Evolutionary conservation across 805 yeast genomes (phyloP).

Genomic region (Saccharomyces mikatae): DNA sequence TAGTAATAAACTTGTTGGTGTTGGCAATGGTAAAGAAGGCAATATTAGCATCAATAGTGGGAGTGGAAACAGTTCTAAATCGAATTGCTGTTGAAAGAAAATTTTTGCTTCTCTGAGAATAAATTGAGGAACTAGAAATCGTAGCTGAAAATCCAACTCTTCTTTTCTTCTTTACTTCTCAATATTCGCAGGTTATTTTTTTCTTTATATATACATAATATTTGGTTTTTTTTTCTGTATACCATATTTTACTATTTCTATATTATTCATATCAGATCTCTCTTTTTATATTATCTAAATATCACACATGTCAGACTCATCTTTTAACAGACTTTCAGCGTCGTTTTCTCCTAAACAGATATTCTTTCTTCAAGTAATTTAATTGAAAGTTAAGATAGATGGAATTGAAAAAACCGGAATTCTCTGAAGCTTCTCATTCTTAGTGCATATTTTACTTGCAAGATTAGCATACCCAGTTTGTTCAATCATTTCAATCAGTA

Average conservation of each 20-base stretch:
- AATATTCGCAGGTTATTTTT: not conserved
- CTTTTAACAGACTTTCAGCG: not conserved
- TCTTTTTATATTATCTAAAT: not conserved
- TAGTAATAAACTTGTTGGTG: conserved; percentile 39
- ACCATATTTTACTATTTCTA: not conserved
- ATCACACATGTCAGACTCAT: not conserved
- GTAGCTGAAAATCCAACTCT: not conserved
- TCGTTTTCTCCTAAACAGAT: not conserved
- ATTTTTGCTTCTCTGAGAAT: conserved; percentile 2
- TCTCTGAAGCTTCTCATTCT: not conserved
- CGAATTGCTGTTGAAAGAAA: conserved; percentile 40
- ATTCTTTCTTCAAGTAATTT: not conserved
- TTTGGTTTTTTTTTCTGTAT: not conserved
- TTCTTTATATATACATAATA: not conserved
- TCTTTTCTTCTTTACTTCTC: not conserved
- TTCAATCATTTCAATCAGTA: not conserved
- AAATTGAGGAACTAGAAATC: not conserved
- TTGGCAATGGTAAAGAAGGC: conserved; percentile 44
- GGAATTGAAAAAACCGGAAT: too few relatives aligned
- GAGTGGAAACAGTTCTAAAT: conserved; percentile 41
- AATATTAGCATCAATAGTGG: conserved; percentile 35
- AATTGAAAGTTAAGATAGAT: too few relatives aligned
- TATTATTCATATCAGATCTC: not conserved
- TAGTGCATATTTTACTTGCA: not conserved
- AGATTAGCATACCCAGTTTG: not conserved